Base-by-base conservation (phyloP, 164 flowering plant species). In the Piper longum region DNA sequence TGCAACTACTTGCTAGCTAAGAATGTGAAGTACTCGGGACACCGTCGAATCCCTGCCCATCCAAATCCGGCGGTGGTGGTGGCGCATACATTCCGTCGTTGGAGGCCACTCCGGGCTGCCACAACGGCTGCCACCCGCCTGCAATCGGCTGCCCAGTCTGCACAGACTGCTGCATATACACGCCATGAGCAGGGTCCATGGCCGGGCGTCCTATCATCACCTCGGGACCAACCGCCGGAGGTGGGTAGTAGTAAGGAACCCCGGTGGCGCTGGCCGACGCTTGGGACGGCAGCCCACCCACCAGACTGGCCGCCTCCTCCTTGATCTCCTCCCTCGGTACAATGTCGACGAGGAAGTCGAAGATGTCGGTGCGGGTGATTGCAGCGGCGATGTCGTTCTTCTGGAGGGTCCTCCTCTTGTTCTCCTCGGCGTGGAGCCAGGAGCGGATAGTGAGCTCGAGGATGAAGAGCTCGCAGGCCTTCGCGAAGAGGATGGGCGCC, bases 351-450 rank as follows among this genome's bases (percentile, higher is more conserved):
- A 91, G 58, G 74, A 91, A 88, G 70, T 88, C 98, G 62, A 88
- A 88, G 16, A 88, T 87, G 41, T 86, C 98, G 14, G 98, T 88
- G 43, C 95, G 66, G 7, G 95, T 84, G 44, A 88, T 85, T 6
- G 98, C 96, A 4, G 96, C 96, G 1, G 96, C 96, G 43, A 88
- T 87, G 72, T 88, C 98, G 57, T 91, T 91, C 78, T 88, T 91
- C 86, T 91, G 98, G n/a, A 91, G 78, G 4, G 98, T 91, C 6
- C 98, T 69, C 1, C 96, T 72, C 81, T 91, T 91, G 83, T 91
- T 91, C 81, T 91, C 98, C 80, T 91, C 97, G n/a, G 96, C 89
- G 73, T 91, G 96, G 36, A 86, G 75, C 98, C 98, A 91, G 13
- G 98, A 88, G 9, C 96, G 77, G 48, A 85, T 84, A 1, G 98